phyloP scores from a whole-genome alignment of 345 rosid genomes.

The Eucalyptus pumila region DNA sequence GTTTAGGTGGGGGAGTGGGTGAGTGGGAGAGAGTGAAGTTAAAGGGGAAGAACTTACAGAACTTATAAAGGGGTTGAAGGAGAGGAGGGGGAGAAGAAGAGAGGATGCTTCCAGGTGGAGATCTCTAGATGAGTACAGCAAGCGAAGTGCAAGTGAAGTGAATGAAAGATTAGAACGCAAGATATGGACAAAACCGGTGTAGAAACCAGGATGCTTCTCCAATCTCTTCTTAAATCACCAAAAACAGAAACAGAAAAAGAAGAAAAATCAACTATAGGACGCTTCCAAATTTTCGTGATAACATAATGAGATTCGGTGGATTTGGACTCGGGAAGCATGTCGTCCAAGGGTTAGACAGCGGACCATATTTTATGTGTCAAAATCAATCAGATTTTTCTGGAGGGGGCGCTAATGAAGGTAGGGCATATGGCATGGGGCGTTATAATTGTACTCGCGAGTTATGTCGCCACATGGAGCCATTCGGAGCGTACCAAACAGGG shows the following conservation, averaged over 20 bases:
- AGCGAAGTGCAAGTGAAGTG: slow-evolving; percentile 8
- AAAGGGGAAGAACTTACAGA: not conserved
- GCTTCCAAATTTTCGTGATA: not conserved
- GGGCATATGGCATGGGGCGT: not conserved
- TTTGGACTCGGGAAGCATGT: not conserved
- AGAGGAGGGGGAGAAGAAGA: slow-evolving; percentile 17
- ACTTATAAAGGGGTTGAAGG: not conserved
- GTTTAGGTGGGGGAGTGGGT: not conserved
- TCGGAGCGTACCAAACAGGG: not conserved
- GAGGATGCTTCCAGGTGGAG: slow-evolving; percentile 46
- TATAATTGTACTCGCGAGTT: not conserved
- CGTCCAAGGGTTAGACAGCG: not conserved
- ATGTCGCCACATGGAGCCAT: not conserved
- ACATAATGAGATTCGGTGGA: not conserved
- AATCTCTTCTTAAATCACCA: not conserved
- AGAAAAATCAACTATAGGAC: not conserved
- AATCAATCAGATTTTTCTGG: not conserved
- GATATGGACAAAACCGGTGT: slow-evolving; percentile 13
- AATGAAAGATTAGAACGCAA: not conserved
- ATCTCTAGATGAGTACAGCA: slow-evolving; percentile 37
- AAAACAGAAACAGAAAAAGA: not conserved
- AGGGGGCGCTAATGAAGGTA: not conserved
- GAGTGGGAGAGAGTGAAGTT: not conserved
- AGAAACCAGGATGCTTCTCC: slow-evolving; percentile 49
- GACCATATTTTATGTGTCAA: not conserved